Evolutionary conservation across 495 filamentous ascomycete species (phyloP).

Genomic region (Zalerion maritima): DNA sequence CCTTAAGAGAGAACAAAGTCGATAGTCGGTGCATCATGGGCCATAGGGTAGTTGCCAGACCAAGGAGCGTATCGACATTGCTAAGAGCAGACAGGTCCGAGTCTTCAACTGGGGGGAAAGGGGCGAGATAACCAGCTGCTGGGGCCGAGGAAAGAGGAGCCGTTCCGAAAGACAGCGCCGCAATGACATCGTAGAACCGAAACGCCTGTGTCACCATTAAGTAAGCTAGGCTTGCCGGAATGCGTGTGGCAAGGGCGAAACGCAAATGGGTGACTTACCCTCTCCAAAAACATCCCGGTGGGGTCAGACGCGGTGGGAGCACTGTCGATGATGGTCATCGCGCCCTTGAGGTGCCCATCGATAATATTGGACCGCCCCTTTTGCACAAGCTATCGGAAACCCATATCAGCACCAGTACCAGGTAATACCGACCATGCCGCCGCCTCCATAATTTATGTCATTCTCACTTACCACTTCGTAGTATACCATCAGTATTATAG

Average conservation of each 20-base stretch:
- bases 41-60: conserved; percentile 47
- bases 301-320: conserved; percentile 30
- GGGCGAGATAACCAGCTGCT: conserved; percentile 24
- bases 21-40: conserved; percentile 48
- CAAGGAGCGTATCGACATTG: conserved; percentile 45
- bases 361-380: conserved; percentile 41
- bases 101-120: conserved; percentile 31
- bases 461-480: conserved; percentile 41
- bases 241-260: no score
- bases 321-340: conserved; percentile 41
- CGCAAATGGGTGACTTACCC: conserved; percentile 22
- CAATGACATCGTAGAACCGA: conserved; percentile 50
- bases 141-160: conserved; percentile 39
- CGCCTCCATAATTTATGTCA: no score
- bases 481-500: conserved; percentile 48
- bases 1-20: conserved; percentile 36
- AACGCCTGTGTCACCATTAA: conserved; percentile 41
- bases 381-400: conserved; percentile 38
- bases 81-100: conserved; percentile 25
- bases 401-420: background rate
- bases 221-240: no score
- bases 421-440: no score
- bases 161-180: conserved; percentile 46
- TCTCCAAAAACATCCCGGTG: conserved; percentile 40
- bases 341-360: conserved; percentile 43